Evolutionary conservation across 768 basidiomycete genomes (phyloP).

Genomic region (Trametes meyenii): DNA sequence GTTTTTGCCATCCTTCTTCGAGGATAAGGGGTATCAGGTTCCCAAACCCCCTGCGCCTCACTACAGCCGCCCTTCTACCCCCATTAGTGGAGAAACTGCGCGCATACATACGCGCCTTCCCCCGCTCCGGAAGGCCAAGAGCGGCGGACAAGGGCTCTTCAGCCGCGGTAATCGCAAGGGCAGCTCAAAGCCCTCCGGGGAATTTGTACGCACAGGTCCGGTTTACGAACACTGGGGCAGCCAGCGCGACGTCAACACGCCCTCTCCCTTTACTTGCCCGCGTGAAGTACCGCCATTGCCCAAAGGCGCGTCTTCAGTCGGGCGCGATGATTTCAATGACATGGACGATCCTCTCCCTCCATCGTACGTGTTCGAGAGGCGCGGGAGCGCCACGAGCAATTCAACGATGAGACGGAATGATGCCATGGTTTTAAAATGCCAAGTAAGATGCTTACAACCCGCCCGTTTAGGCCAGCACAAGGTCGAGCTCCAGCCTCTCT

Average conservation of each 20-base stretch:
- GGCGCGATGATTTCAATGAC: constrained; percentile 9
- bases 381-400: constrained; percentile 30
- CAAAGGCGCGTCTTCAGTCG: background rate
- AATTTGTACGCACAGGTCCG: constrained; percentile 7
- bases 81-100: background rate
- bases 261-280: constrained; percentile 27
- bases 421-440: background rate
- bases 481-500: constrained; percentile 27
- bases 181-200: background rate
- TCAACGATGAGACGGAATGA: constrained; percentile 22
- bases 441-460: background rate
- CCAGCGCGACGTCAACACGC: constrained; percentile 11
- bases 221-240: background rate
- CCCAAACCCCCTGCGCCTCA: constrained; percentile 13
- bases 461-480: constrained; percentile 24
- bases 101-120: constrained; percentile 25
- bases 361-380: constrained; percentile 28
- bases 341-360: constrained; percentile 20
- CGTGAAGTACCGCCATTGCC: constrained; percentile 27
- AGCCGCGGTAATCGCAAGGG: constrained; percentile 1
- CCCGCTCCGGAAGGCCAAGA: constrained; percentile 23
- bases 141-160: constrained; percentile 17
- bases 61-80: constrained; percentile 23
- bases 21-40: constrained; percentile 20
- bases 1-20: constrained; percentile 24